Conservation (phyloP, 2,329 filamentous ascomycete species). For the Trichoderma arundinaceum region DNA sequence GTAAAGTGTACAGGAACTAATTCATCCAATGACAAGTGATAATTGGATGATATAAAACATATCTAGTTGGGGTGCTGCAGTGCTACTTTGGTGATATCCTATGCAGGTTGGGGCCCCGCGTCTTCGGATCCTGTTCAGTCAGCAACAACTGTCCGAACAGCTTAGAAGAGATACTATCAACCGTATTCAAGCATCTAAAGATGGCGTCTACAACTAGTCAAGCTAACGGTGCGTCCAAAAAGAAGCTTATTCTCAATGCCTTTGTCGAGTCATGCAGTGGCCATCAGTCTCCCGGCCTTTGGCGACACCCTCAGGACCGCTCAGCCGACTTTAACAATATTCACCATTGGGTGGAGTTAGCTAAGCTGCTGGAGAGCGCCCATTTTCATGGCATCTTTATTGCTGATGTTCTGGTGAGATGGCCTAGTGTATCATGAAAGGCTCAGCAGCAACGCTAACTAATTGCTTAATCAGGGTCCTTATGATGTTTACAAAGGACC, state of each 20-base stretch:
- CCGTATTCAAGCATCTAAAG: neutral
- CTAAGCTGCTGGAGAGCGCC: slow-evolving; percentile 46
- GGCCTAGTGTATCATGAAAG: neutral
- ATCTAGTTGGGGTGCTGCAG: neutral
- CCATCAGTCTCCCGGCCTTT: slow-evolving; percentile 54
- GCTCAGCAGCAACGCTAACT: neutral
- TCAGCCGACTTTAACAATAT: slow-evolving; percentile 66
- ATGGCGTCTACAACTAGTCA: slow-evolving; percentile 15
- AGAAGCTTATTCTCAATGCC: slow-evolving; percentile 51
- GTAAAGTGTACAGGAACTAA: neutral
- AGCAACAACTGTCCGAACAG: neutral
- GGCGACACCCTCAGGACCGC: slow-evolving; percentile 68
- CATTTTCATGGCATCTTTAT: slow-evolving; percentile 72
- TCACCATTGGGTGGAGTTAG: slow-evolving; percentile 64
- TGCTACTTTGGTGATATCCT: slow-evolving; percentile 2
- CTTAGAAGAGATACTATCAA: neutral
- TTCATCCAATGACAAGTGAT: neutral
- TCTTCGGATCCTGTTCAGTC: neutral
- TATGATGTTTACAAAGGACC: slow-evolving; percentile 74
- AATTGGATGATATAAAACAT: slow-evolving; percentile 11
- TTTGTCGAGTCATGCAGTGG: slow-evolving; percentile 51
- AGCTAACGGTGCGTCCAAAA: slow-evolving; percentile 37
- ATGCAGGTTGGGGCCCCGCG: slow-evolving; percentile 8
- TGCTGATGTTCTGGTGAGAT: slow-evolving; percentile 58
- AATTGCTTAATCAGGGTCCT: slow-evolving; percentile 49